A percentile compares a stretch with the other conserved stretches of the same genome.
phyloP scores from a whole-genome alignment of 2,329 filamentous ascomycete genomes.

The Dissoconium aciculare region DNA sequence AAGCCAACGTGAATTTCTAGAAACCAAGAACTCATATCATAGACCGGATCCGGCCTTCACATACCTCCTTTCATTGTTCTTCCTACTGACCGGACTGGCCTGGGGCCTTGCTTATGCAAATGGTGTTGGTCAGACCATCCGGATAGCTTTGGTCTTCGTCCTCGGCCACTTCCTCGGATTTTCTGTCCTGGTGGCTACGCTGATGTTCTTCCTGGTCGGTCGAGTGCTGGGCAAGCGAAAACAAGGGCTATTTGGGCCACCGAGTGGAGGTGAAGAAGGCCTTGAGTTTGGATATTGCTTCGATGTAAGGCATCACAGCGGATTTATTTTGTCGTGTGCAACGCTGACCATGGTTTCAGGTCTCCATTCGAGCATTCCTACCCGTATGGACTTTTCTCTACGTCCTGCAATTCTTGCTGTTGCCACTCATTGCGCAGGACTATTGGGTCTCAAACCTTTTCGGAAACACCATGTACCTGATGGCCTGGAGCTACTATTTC shows the following conservation, averaged over 20 bases:
- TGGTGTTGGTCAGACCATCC: slow-evolving; percentile 29
- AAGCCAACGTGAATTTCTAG: slow-evolving; percentile 7
- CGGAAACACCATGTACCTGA: slow-evolving; percentile 51
- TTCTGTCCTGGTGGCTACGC: slow-evolving; percentile 43
- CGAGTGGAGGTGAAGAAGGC: slow-evolving; percentile 34
- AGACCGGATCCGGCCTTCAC: slow-evolving; percentile 55
- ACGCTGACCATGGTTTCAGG: slow-evolving; percentile 23
- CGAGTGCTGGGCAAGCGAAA: slow-evolving; percentile 43
- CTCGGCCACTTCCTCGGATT: slow-evolving; percentile 47
- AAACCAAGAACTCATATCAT: slow-evolving; percentile 58
- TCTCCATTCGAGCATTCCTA: slow-evolving; percentile 52
- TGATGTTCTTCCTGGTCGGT: slow-evolving; percentile 51
- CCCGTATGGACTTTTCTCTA: slow-evolving; percentile 53
- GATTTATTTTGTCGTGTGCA: too few species aligned
- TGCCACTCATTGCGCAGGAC: slow-evolving; percentile 43
- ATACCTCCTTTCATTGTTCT: slow-evolving; percentile 53
- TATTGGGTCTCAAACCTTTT: slow-evolving; percentile 45
- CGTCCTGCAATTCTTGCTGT: slow-evolving; percentile 51
- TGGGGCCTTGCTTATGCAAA: slow-evolving; percentile 46
- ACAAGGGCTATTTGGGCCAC: slow-evolving; percentile 44
- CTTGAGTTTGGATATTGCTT: slow-evolving; percentile 59
- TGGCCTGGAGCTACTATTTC: slow-evolving; percentile 51
- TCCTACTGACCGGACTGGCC: slow-evolving; percentile 35
- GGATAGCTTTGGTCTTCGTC: slow-evolving; percentile 34
- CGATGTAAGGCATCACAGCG: slow-evolving; percentile 38